phyloP scores from a whole-genome alignment of 352 stramenopile species.

The Globisporangium mamillatum region DNA sequence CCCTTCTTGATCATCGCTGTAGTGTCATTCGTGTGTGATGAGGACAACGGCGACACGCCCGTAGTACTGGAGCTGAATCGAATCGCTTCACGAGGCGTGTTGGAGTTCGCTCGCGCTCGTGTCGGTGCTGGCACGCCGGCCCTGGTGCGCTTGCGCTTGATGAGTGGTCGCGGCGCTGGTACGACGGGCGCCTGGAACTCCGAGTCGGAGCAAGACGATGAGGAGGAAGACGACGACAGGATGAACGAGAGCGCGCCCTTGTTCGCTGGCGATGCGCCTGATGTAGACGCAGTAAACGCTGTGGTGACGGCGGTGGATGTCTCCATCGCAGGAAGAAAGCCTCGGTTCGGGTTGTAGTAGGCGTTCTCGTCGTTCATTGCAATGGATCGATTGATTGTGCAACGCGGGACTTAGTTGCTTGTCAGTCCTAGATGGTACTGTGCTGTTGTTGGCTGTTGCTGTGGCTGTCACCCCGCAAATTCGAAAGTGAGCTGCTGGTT shows the following conservation, averaged over 20 bases:
- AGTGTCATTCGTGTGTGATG: background rate
- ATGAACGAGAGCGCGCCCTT: slow-evolving; percentile 14
- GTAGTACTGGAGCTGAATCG: background rate
- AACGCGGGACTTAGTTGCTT: background rate
- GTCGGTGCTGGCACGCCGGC: background rate
- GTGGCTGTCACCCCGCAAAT: background rate
- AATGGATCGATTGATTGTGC: background rate
- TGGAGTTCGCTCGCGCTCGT: background rate
- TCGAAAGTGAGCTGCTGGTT: background rate
- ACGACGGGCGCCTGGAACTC: slow-evolving; percentile 10
- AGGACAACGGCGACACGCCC: background rate
- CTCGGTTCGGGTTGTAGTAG: slow-evolving; percentile 7
- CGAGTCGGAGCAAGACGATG: background rate
- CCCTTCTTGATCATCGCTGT: slow-evolving; percentile 31
- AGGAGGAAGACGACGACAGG: slow-evolving; percentile 4
- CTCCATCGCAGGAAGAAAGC: background rate
- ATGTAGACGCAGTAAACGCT: background rate
- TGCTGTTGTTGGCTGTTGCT: background rate
- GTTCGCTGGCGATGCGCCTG: background rate
- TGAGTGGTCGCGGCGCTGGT: background rate
- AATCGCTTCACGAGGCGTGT: background rate
- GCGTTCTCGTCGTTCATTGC: slow-evolving; percentile 9
- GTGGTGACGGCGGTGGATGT: background rate
- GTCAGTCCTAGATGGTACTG: background rate
- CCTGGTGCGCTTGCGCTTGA: slow-evolving; percentile 7